Evolutionary conservation across 257 asterid species (phyloP), one percentile per base, ranked within the genome.

Genomic region (Fraxinus pennsylvanica): DNA sequence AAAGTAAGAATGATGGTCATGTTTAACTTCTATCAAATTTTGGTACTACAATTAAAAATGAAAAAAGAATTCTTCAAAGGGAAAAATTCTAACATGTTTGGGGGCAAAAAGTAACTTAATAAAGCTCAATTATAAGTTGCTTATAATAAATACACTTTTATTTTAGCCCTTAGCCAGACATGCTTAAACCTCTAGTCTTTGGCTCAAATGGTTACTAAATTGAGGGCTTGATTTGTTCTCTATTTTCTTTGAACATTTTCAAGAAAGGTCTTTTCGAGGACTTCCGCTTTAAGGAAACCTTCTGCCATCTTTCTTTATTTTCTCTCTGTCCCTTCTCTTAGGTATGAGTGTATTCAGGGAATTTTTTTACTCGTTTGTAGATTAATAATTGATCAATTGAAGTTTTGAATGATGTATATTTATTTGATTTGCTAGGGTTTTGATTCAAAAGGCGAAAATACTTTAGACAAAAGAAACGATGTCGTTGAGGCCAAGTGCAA

Each of bases 401-500:
- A 22, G 68, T 61, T 22, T 61, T 61, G 68, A 61, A 21, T 22
- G 6, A 32, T 22, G 35, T 63, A 27, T 63, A 59, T 63, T 13
- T 22, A 9, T 63, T 25, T 63, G 69, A 63, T 63, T 63, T 22
- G 69, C 33, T 25, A 21, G 69, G 69, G 36, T 63, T 63, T 63
- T 63, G 69, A 25, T 63, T 25, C 27, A 22, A 25, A 25, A 25
- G 15, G 36, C 4, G 19, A 25, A 63, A 9, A 25, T 63, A 22
- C 30, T 12, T 25, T 57, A 66, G 57, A 71, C 72, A 36, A 9
- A 1, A 70, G 85, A 43, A 78, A 88, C 79, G 89, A 94, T 94
- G 98, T 92, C 98, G 81, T 81, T 94, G 91, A 89, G 98, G 85
- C 98, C 98, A 38, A 89, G 87, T 71, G 88, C 88, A 71, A 91